These are phyloP conservation scores for Xylaria polymorpha DNA, from an alignment of 2,329 filamentous ascomycete genomes.

Conservation along the genomic window DNA sequence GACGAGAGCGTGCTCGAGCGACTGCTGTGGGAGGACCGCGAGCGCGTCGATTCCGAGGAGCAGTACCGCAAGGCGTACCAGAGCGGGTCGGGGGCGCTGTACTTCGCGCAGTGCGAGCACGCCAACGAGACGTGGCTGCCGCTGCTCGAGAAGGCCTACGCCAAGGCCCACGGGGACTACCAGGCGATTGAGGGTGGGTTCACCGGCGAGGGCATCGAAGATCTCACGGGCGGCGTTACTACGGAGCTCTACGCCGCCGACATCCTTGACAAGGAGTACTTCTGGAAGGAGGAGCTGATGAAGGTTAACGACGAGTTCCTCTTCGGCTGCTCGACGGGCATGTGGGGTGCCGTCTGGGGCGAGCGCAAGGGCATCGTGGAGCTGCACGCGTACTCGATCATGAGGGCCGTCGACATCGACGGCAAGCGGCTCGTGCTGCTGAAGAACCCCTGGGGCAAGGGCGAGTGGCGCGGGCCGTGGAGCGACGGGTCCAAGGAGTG, in stretches of 20 bases:
- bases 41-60: constrained; percentile 64
- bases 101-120: constrained; percentile 76
- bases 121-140: constrained; percentile 79
- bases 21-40: constrained; percentile 58
- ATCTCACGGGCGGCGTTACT: constrained; percentile 73
- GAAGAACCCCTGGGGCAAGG: constrained; percentile 83
- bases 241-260: constrained; percentile 74
- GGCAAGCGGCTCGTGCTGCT: constrained; percentile 73
- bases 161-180: constrained; percentile 81
- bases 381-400: constrained; percentile 70
- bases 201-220: constrained; percentile 67
- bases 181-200: constrained; percentile 77
- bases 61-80: constrained; percentile 73
- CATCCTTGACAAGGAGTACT: constrained; percentile 78
- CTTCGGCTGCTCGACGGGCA: constrained; percentile 69
- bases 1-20: constrained; percentile 67
- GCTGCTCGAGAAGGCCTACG: constrained; percentile 78
- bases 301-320: constrained; percentile 83
- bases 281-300: constrained; percentile 83
- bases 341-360: constrained; percentile 59
- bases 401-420: constrained; percentile 68
- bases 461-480: constrained; percentile 85
- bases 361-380: constrained; percentile 68
- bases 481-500: constrained; percentile 86
- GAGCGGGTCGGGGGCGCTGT: constrained; percentile 74